Conservation (phyloP, 768 basidiomycete species). For the Myochromella boudieri region DNA sequence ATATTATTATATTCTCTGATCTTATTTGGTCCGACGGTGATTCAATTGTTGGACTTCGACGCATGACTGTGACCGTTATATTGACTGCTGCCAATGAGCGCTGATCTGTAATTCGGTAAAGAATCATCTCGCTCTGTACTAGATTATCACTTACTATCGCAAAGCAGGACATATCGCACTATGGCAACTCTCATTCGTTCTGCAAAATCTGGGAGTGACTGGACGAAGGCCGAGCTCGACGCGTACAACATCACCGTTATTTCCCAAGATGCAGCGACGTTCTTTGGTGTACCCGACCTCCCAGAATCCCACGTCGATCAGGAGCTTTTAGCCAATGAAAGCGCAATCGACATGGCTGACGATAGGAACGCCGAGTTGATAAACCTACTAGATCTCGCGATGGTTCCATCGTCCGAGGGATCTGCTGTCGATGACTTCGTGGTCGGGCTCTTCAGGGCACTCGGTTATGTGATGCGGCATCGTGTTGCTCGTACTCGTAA, state of each 20-base stretch:
- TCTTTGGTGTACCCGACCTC: neutral
- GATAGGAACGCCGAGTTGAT: conserved; percentile 11
- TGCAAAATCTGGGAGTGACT: neutral
- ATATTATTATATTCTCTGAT: too few relatives aligned
- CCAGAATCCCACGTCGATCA: neutral
- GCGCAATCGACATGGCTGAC: neutral
- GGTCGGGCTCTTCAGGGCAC: conserved; percentile 19
- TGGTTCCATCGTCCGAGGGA: conserved; percentile 17
- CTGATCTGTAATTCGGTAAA: too few relatives aligned
- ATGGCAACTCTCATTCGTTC: neutral
- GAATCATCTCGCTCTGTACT: too few relatives aligned
- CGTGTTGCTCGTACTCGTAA: conserved; percentile 18
- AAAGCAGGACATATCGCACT: too few relatives aligned
- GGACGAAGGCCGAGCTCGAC: neutral
- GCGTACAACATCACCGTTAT: neutral
- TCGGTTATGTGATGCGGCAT: conserved; percentile 15
- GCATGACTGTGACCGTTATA: too few relatives aligned
- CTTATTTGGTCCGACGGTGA: too few relatives aligned
- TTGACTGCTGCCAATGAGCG: too few relatives aligned
- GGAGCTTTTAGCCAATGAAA: neutral
- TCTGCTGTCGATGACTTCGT: conserved; percentile 31
- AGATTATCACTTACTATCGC: too few relatives aligned
- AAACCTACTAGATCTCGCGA: conserved; percentile 24
- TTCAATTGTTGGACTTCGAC: too few relatives aligned
- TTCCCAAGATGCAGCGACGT: neutral